Conservation (phyloP, 345 rosid genomes). For the Raphanus sativus region DNA sequence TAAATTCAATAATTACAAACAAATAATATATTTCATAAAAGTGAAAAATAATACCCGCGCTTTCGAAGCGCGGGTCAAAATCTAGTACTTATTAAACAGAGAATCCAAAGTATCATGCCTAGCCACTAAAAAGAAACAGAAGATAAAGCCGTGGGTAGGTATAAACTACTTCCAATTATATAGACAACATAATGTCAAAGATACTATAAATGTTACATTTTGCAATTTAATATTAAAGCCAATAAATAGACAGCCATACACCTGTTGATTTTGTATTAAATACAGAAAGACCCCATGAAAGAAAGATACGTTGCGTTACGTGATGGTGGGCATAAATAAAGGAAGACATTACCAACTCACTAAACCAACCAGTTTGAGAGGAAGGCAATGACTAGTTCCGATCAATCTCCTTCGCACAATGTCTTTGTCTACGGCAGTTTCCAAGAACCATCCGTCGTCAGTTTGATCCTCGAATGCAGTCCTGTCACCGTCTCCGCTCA, state of each 20-base stretch:
- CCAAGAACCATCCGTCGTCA: conserved; percentile 65
- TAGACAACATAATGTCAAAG: neutral
- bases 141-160: neutral
- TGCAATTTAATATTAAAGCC: neutral
- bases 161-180: neutral
- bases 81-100: neutral
- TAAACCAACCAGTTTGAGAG: neutral
- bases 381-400: conserved; percentile 3
- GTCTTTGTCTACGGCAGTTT: conserved; percentile 94
- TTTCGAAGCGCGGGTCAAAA: too few relatives aligned
- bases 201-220: neutral
- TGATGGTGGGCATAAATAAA: neutral
- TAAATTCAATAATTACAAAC: too few relatives aligned
- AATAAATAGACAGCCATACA: neutral
- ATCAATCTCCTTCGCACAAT: conserved; percentile 33
- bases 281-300: neutral
- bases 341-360: neutral
- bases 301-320: neutral
- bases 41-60: too few relatives aligned
- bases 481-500: conserved; percentile 57
- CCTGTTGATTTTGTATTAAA: neutral
- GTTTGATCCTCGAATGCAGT: conserved; percentile 59
- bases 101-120: neutral
- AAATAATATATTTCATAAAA: too few relatives aligned
- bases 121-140: neutral